These are phyloP conservation scores for Sesbania bispinosa DNA, from an alignment of 306 rosid genomes.

Conservation along the genomic window DNA sequence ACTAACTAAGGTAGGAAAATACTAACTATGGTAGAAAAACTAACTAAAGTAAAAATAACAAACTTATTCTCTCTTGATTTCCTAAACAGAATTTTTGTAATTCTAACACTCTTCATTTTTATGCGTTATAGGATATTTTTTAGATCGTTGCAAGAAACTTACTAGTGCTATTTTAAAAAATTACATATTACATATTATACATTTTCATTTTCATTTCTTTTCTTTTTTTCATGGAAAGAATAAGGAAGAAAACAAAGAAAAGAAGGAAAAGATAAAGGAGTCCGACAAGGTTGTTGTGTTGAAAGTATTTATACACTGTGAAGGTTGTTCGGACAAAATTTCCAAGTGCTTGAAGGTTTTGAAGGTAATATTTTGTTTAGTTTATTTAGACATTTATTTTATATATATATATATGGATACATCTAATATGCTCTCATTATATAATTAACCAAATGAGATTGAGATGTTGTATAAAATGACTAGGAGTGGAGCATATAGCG, in stretches of 20 bases:
- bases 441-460: no score
- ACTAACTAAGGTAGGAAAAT: no score
- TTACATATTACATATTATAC: neutral
- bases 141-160: neutral
- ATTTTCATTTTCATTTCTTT: no score
- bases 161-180: neutral
- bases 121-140: no score
- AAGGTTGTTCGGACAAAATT: slow-evolving; percentile 58
- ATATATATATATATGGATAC: no score
- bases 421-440: neutral
- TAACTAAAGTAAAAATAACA: no score
- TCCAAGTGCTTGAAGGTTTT: slow-evolving; percentile 50
- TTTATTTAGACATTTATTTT: neutral
- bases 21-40: no score
- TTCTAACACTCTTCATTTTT: no score
- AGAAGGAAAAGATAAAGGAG: slow-evolving; percentile 16
- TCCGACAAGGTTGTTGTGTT: slow-evolving; percentile 45
- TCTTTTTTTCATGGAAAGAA: neutral
- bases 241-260: neutral
- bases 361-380: slow-evolving; percentile 46
- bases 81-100: no score
- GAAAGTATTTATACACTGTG: slow-evolving; percentile 76
- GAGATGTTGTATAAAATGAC: neutral
- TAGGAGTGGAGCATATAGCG: slow-evolving; percentile 58
- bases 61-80: no score